Percentiles rank a stretch among this genome's conserved stretches.
These are phyloP conservation scores for Neonothopanus nambi DNA, from an alignment of 1,284 basidiomycete genomes.

Conservation along the genomic window DNA sequence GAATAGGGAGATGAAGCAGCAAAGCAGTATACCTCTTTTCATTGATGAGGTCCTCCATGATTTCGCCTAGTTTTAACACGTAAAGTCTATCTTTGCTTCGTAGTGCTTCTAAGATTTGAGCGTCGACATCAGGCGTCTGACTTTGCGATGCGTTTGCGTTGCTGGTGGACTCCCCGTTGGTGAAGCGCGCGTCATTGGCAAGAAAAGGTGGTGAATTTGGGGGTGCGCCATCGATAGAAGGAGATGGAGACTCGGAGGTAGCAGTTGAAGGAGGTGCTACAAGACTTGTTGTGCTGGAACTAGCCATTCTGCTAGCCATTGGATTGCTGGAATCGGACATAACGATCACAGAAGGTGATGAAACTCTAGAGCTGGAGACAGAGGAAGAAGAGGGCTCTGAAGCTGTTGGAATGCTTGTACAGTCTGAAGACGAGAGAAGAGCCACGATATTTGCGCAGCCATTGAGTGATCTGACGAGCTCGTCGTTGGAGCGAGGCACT, in stretches of 20 bases:
- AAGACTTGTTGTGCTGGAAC: constrained; percentile 21
- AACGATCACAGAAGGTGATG: constrained; percentile 14
- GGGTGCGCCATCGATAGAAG: constrained; percentile 18
- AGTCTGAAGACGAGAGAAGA: constrained; percentile 12
- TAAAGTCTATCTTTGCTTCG: constrained; percentile 82
- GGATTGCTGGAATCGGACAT: constrained; percentile 18
- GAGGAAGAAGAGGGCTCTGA: constrained; percentile 18
- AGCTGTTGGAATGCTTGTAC: constrained; percentile 11
- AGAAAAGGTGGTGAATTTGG: constrained; percentile 18
- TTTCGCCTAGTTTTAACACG: constrained; percentile 80
- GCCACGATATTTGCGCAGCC: constrained; percentile 13
- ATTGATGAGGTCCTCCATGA: constrained; percentile 73
- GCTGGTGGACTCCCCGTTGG: constrained; percentile 14
- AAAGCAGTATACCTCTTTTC: constrained; percentile 61
- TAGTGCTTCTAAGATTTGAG: constrained; percentile 80
- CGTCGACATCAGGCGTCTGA: constrained; percentile 55
- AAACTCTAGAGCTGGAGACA: constrained; percentile 17
- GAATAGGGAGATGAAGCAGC: background rate
- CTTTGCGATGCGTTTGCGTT: constrained; percentile 17
- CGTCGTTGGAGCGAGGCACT: constrained; percentile 1
- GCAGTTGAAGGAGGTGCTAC: constrained; percentile 7
- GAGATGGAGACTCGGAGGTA: constrained; percentile 17
- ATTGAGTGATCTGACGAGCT: constrained; percentile 8
- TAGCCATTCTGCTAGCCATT: constrained; percentile 18
- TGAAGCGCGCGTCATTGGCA: background rate